Percentiles rank a stretch among this genome's conserved stretches.
Conservation (phyloP, 1,284 basidiomycete genomes). For the Quambalaria eucalypti region DNA sequence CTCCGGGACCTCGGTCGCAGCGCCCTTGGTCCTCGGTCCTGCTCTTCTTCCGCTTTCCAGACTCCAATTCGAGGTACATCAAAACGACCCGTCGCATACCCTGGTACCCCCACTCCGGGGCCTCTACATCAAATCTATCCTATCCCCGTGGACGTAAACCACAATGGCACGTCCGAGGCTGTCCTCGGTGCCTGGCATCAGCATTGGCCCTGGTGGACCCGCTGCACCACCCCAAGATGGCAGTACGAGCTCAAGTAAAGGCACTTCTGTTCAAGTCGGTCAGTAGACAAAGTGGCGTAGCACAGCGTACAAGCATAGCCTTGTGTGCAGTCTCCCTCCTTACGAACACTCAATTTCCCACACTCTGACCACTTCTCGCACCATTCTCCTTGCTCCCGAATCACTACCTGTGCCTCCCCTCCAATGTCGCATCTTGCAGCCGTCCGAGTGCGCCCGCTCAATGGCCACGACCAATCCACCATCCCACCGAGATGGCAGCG, state of each 20-base stretch:
- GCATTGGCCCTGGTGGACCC: neutral
- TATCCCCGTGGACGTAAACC: too few species aligned
- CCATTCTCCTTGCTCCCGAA: neutral
- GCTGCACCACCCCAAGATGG: neutral
- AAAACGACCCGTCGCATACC: too few species aligned
- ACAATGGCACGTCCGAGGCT: neutral
- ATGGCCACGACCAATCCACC: constrained; percentile 63
- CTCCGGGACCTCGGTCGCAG: too few species aligned
- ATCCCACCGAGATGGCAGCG: constrained; percentile 90
- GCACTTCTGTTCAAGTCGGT: constrained; percentile 8
- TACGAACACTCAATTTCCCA: too few species aligned
- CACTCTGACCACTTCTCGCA: neutral
- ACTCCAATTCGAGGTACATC: too few species aligned
- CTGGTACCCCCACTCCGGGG: too few species aligned
- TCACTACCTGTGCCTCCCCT: too few species aligned
- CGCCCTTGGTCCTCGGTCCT: too few species aligned
- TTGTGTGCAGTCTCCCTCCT: neutral
- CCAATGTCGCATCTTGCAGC: constrained; percentile 55
- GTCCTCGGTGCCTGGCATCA: neutral
- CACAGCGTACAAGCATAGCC: neutral
- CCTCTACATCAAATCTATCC: too few species aligned
- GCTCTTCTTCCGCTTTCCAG: too few species aligned
- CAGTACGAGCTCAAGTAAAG: constrained; percentile 1
- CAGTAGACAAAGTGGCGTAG: constrained; percentile 1
- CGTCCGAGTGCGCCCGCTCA: constrained; percentile 81